phyloP scores from a whole-genome alignment of 164 flowering plant species.

The Sextonia rubra region DNA sequence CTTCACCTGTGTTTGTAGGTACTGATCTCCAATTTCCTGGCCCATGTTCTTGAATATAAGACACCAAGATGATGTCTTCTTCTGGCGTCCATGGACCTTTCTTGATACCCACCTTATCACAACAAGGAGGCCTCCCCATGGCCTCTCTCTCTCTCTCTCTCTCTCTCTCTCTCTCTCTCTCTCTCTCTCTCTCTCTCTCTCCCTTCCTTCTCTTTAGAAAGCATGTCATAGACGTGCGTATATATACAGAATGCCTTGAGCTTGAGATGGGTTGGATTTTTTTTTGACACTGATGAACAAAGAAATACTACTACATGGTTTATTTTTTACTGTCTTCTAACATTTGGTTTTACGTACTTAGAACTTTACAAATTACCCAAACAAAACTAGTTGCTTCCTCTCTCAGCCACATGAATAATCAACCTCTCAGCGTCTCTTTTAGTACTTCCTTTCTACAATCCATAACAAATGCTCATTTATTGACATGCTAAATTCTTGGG shows the following conservation, averaged over 20 bases:
- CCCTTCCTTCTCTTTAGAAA: slow-evolving; percentile 1
- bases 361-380: too few species aligned
- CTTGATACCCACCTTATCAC: slow-evolving; percentile 16
- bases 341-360: too few species aligned
- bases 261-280: not conserved
- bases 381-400: too few species aligned
- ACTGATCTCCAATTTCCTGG: slow-evolving; percentile 20
- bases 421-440: too few species aligned
- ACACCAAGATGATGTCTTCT: slow-evolving; percentile 13
- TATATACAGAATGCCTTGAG: slow-evolving; percentile 25
- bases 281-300: too few species aligned
- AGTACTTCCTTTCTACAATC: too few species aligned
- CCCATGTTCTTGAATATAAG: slow-evolving; percentile 8
- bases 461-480: too few species aligned
- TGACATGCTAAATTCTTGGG: too few species aligned
- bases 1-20: slow-evolving; percentile 6
- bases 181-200: slow-evolving; percentile 12
- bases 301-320: too few species aligned
- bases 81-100: slow-evolving; percentile 21
- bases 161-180: slow-evolving; percentile 11
- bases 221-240: slow-evolving; percentile 20
- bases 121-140: slow-evolving; percentile 14
- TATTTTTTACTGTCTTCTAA: too few species aligned
- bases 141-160: slow-evolving; percentile 8
- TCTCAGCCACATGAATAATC: too few species aligned